Percentiles rank a stretch among this genome's conserved stretches.
phyloP scores from a whole-genome alignment of 768 basidiomycete genomes.

The Termitomyces sp. region DNA sequence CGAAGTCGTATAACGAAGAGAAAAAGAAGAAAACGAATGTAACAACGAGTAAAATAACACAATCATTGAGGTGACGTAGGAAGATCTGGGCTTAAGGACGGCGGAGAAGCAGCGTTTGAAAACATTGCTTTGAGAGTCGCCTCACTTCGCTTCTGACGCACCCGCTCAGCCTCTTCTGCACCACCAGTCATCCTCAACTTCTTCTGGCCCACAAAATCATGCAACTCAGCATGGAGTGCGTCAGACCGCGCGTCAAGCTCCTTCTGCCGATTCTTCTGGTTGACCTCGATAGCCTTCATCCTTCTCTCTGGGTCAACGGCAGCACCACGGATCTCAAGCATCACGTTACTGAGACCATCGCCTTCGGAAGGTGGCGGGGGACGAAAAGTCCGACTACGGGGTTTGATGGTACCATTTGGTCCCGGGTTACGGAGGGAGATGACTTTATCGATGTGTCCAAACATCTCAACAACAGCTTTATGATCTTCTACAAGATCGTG shows the following conservation, averaged over 20 bases:
- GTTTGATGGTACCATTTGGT: constrained; percentile 25
- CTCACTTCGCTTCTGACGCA: constrained; percentile 82
- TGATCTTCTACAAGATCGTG: constrained; percentile 87
- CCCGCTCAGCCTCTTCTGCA: constrained; percentile 84
- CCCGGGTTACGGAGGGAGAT: constrained; percentile 59
- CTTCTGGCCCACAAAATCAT: constrained; percentile 81
- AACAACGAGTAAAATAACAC: neutral
- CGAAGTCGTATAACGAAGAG: neutral
- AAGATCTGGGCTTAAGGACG: constrained; percentile 9
- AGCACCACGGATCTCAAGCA: constrained; percentile 87
- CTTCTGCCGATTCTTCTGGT: constrained; percentile 72
- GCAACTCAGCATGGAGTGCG: constrained; percentile 80
- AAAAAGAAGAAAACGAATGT: neutral
- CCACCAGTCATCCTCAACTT: constrained; percentile 96
- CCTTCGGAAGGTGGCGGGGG: constrained; percentile 66
- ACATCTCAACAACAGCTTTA: constrained; percentile 83
- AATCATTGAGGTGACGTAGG: constrained; percentile 6
- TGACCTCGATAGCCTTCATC: constrained; percentile 90
- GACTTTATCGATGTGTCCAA: constrained; percentile 88
- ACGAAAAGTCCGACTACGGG: constrained; percentile 44
- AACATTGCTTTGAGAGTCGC: constrained; percentile 90
- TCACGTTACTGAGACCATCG: constrained; percentile 65
- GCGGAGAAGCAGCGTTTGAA: constrained; percentile 6
- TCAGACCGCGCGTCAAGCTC: constrained; percentile 71
- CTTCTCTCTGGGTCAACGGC: constrained; percentile 77